Evolutionary conservation across 2,329 filamentous ascomycete species (phyloP).

Genomic region (Colletotrichum spinosum): DNA sequence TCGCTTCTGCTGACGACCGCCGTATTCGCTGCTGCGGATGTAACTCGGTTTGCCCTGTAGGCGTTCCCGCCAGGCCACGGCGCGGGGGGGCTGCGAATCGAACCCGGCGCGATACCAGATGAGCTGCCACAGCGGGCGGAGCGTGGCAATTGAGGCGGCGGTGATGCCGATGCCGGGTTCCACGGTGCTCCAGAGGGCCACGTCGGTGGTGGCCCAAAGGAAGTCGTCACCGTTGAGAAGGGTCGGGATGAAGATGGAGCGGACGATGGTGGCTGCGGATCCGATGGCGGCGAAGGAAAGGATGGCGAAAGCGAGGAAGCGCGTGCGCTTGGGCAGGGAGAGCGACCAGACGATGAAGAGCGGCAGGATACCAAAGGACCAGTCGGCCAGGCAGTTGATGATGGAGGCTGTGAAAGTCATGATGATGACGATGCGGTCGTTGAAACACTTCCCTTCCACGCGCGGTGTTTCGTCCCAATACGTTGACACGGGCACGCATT

Average conservation of each 20-base stretch:
- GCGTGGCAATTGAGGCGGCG: conserved; percentile 53
- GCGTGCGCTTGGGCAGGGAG: conserved; percentile 52
- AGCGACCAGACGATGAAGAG: conserved; percentile 55
- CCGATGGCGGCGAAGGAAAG: conserved; percentile 49
- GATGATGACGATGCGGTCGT: conserved; percentile 42
- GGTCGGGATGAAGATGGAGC: conserved; percentile 54
- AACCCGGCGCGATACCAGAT: conserved; percentile 23
- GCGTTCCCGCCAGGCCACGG: conserved; percentile 23
- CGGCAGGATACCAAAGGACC: conserved; percentile 53
- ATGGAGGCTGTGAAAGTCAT: conserved; percentile 52
- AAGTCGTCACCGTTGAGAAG: conserved; percentile 53
- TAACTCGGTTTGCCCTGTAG: conserved; percentile 29
- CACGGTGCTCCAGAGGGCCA: conserved; percentile 59
- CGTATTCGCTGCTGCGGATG: conserved; percentile 20
- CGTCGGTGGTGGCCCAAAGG: conserved; percentile 55
- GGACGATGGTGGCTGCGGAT: conserved; percentile 54
- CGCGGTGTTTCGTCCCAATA: conserved; percentile 51
- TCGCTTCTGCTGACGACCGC: background rate
- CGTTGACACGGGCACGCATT: conserved; percentile 52
- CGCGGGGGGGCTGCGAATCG: conserved; percentile 19
- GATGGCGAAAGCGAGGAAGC: conserved; percentile 49
- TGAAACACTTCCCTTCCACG: conserved; percentile 47
- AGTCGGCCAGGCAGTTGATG: conserved; percentile 52
- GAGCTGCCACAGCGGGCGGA: conserved; percentile 47
- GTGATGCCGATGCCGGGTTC: conserved; percentile 57